Percentiles rank a stretch among this genome's conserved stretches.
phyloP scores from a whole-genome alignment of 768 basidiomycete genomes.

The Hortiboletus campestris region DNA sequence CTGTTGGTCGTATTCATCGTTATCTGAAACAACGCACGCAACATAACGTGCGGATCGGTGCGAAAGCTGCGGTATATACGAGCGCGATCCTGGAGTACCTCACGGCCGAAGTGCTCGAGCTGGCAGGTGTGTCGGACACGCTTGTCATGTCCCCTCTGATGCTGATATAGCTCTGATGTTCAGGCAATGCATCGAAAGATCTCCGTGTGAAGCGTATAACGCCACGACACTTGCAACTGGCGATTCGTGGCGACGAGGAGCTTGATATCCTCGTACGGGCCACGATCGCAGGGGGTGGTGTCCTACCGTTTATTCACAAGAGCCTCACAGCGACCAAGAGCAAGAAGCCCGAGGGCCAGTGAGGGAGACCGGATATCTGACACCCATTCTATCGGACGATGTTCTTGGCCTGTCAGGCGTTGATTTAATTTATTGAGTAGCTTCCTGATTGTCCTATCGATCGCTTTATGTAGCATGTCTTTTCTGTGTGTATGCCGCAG shows the following conservation, averaged over 20 bases:
- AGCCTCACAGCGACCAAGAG: conserved; percentile 58
- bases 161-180: not conserved
- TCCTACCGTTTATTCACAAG: conserved; percentile 88
- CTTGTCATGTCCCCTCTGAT: not conserved
- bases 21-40: conserved; percentile 90
- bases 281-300: conserved; percentile 90
- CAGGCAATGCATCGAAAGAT: conserved; percentile 96
- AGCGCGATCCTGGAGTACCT: conserved; percentile 94
- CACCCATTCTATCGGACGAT: conserved; percentile 1
- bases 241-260: conserved; percentile 96
- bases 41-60: conserved; percentile 92
- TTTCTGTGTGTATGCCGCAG: conserved; percentile 8
- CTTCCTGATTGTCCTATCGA: conserved; percentile 3
- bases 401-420: not conserved
- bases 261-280: conserved; percentile 93
- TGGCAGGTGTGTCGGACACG: conserved; percentile 66
- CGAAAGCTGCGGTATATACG: conserved; percentile 98
- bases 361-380: not conserved
- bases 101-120: conserved; percentile 93
- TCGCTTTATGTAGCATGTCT: conserved; percentile 14
- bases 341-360: conserved; percentile 41
- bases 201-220: conserved; percentile 97
- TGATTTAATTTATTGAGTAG: conserved; percentile 21
- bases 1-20: conserved; percentile 96
- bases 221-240: conserved; percentile 91